Evolutionary conservation across 192 early-diverging fungal genomes (phyloP).

Genomic region (Umbelopsis isabellina): DNA sequence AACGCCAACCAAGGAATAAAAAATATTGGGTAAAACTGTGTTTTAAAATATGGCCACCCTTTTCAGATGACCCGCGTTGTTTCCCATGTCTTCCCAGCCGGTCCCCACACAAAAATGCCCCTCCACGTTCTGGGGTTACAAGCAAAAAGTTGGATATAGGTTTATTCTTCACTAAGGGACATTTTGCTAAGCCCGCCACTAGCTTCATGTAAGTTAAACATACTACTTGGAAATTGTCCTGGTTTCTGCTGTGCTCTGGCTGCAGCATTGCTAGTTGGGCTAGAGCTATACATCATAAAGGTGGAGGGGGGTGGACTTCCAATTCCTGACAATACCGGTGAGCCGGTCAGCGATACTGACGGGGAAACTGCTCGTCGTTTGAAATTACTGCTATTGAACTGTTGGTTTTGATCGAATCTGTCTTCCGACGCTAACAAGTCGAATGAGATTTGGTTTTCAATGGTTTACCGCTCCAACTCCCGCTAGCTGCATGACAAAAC

Average conservation of each 20-base stretch:
- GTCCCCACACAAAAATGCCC: background rate
- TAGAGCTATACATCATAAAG: slow-evolving; percentile 19
- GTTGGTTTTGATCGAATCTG: slow-evolving; percentile 23
- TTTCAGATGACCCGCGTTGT: background rate
- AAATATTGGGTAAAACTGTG: background rate
- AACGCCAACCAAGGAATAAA: background rate
- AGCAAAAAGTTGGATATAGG: background rate
- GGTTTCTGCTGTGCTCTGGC: slow-evolving; percentile 31
- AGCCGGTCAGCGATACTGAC: slow-evolving; percentile 30
- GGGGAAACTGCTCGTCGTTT: slow-evolving; percentile 39
- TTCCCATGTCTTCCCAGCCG: slow-evolving; percentile 12
- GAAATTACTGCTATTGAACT: slow-evolving; percentile 18
- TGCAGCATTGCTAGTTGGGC: slow-evolving; percentile 30
- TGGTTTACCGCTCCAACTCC: background rate
- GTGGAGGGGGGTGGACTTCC: slow-evolving; percentile 23
- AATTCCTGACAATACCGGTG: slow-evolving; percentile 33
- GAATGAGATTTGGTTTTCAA: background rate
- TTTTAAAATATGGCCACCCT: background rate
- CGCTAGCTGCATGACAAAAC: background rate
- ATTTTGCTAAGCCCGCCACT: slow-evolving; percentile 39
- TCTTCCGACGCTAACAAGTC: slow-evolving; percentile 28
- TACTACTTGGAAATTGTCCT: slow-evolving; percentile 4
- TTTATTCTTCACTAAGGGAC: slow-evolving; percentile 33
- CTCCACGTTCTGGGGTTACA: background rate
- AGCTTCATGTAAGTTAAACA: slow-evolving; percentile 37